Evolutionary conservation across 2,329 filamentous ascomycete genomes (phyloP), one percentile per base, ranked within the genome.

Genomic region (Pyricularia sp.): DNA sequence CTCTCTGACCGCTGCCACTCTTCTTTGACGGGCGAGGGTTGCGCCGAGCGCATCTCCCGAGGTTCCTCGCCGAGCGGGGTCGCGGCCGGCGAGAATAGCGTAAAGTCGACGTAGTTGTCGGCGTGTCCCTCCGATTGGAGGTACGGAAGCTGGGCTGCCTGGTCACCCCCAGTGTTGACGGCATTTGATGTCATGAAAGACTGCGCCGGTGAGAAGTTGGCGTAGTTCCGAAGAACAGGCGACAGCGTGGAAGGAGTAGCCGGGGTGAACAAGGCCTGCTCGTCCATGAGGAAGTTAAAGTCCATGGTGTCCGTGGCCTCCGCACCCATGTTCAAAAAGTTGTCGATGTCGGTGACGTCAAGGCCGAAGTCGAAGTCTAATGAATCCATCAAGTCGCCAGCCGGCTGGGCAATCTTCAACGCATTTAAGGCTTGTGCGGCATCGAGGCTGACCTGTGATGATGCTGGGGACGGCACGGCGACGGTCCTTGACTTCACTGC

Each of bases 51-150:
- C n/a, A 75, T 64, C 55, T 71, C 71, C 69, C 73, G 73, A 28
- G 74, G 78, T 64, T 86, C 84, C 70, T 85, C 84, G 69, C 85
- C 83, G 17, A 83, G 78, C 74, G 81, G 81, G 70, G 77, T 79
- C 23, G 83, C 81, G 26, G 77, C 76, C 2, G 85, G 84, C 66
- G 84, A 86, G 78, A 81, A 87, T 20, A 86, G 80, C 73, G 81
- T 83, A 78, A 87, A 87, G 78, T 86, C 85, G 72, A 81, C 77
- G 73, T 86, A 86, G 75, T 83, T 78, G 73, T 77, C 78, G 70
- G 74, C 74, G 70, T 78, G 75, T 26, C 72, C 70, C 68, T 75
- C 76, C 3, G 77, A 74, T 70, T 77, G 77, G 69, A 83, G 76
- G 73, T 83, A 84, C 10, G 82, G 82, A 23, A 83, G 77, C 23